Evolutionary conservation across 208 protist species (phyloP).

Genomic region (Entamoeba dispar): DNA sequence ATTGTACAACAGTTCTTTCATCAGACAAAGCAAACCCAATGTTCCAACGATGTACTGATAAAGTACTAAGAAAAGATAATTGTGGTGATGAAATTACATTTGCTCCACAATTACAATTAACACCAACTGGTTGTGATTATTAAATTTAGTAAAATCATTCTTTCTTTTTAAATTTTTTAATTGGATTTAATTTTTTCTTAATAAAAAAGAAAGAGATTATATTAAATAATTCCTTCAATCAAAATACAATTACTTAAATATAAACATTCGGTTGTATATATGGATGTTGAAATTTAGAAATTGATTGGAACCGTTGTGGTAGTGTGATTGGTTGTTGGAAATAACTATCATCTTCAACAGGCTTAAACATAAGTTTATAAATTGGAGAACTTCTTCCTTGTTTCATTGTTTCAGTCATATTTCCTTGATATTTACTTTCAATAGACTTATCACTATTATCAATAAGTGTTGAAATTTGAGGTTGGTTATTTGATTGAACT

Average conservation of each 20-base stretch:
- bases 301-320: too few relatives aligned
- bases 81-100: not conserved
- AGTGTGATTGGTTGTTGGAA: not conserved
- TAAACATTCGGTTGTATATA: too few relatives aligned
- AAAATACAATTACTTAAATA: too few relatives aligned
- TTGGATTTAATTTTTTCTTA: too few relatives aligned
- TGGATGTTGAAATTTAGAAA: too few relatives aligned
- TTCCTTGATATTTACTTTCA: not conserved
- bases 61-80: not conserved
- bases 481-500: too few relatives aligned
- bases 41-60: not conserved
- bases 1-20: not conserved
- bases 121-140: not conserved
- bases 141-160: not conserved
- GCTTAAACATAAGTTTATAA: not conserved
- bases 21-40: not conserved
- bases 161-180: too few relatives aligned
- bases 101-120: not conserved
- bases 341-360: not conserved
- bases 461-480: not conserved
- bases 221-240: too few relatives aligned
- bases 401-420: not conserved
- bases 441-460: not conserved
- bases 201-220: too few relatives aligned
- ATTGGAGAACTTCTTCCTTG: not conserved